phyloP scores from a whole-genome alignment of 2,329 filamentous ascomycete genomes.

The Verticillium isaacii region DNA sequence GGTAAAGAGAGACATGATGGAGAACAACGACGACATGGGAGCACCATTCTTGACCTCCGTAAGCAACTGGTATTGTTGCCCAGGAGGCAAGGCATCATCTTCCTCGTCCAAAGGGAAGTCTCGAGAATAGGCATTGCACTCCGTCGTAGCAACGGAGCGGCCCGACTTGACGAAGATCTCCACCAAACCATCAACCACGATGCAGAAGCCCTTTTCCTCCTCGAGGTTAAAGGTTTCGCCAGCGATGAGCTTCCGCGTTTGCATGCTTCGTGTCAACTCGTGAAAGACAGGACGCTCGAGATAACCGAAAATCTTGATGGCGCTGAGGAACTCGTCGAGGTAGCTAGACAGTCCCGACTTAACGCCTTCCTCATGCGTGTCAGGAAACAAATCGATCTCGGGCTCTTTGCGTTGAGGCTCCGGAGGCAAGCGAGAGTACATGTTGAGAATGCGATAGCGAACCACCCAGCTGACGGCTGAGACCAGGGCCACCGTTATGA shows the following conservation, averaged over 20 bases:
- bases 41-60: conserved; percentile 98
- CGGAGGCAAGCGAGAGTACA: conserved; percentile 89
- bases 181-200: conserved; percentile 93
- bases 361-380: conserved; percentile 81
- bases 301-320: conserved; percentile 98
- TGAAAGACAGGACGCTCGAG: conserved; percentile 95
- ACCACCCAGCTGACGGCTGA: conserved; percentile 93
- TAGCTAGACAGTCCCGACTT: conserved; percentile 95
- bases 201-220: conserved; percentile 96
- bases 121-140: conserved; percentile 30
- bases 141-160: conserved; percentile 40
- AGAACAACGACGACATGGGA: conserved; percentile 97
- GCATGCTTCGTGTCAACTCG: conserved; percentile 95
- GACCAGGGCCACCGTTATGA: conserved; percentile 71
- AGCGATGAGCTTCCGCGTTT: conserved; percentile 92
- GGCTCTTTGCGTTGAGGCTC: conserved; percentile 96
- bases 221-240: conserved; percentile 93
- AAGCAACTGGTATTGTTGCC: conserved; percentile 85
- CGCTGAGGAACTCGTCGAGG: conserved; percentile 93
- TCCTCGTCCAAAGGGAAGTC: conserved; percentile 62
- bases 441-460: conserved; percentile 91
- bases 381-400: conserved; percentile 90
- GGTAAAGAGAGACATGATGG: conserved; percentile 93
- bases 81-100: conserved; percentile 53
- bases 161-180: conserved; percentile 98